A percentile compares a stretch with the other conserved stretches of the same genome.
Conservation (phyloP, 305 asterid species). For the Ruellia speciosa region DNA sequence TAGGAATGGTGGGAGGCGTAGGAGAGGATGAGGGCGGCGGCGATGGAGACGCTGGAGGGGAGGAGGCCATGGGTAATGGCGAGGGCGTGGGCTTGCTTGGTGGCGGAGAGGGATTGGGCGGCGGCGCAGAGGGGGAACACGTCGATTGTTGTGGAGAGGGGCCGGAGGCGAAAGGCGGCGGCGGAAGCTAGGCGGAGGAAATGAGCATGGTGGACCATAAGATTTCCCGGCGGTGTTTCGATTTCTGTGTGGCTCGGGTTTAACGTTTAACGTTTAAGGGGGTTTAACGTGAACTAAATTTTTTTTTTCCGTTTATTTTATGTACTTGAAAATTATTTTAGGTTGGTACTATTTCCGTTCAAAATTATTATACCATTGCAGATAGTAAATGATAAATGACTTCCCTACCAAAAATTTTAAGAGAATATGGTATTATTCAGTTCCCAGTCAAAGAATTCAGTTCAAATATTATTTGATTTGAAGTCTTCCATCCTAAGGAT, state of each 20-base stretch:
- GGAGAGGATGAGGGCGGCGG: conserved; percentile 68
- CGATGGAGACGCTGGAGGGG: conserved; percentile 54
- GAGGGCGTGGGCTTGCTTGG: conserved; percentile 54
- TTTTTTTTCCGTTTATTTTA: too few relatives aligned
- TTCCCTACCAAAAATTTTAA: too few relatives aligned
- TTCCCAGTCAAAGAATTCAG: too few relatives aligned
- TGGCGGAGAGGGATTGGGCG: conserved; percentile 39
- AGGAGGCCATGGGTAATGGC: conserved; percentile 50
- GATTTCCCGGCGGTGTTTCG: conserved; percentile 14
- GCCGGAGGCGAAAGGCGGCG: conserved; percentile 18
- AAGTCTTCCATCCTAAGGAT: too few relatives aligned
- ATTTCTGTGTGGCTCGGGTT: background rate
- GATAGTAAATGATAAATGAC: too few relatives aligned
- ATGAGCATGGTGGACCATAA: conserved; percentile 38
- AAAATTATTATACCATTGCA: too few relatives aligned
- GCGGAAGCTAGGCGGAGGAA: conserved; percentile 23
- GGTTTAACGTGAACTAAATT: too few relatives aligned
- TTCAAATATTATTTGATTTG: too few relatives aligned
- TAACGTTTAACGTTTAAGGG: too few relatives aligned
- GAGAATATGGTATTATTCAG: too few relatives aligned
- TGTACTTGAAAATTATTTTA: too few relatives aligned
- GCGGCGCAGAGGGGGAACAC: conserved; percentile 35
- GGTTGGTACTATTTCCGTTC: too few relatives aligned
- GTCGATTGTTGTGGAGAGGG: conserved; percentile 19
- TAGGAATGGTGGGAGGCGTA: conserved; percentile 41